These are phyloP conservation scores for Oehlia diaphana DNA, from an alignment of 192 early-diverging fungal genomes.

Conservation along the genomic window DNA sequence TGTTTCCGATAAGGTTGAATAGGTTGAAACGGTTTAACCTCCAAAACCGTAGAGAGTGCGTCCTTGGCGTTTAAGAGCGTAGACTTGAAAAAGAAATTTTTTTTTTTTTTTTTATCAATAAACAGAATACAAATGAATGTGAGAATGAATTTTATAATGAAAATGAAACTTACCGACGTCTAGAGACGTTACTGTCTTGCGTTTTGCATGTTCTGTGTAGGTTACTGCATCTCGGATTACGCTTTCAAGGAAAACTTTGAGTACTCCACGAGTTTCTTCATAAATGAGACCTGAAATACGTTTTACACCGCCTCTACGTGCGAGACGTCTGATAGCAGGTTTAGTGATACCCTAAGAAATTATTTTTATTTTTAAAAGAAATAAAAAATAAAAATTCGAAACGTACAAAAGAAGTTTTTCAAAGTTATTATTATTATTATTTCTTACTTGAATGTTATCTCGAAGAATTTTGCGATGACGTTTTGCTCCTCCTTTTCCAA, in stretches of 20 bases:
- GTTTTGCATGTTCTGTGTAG: constrained; percentile 98
- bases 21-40: constrained; percentile 38
- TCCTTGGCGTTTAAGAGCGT: constrained; percentile 97
- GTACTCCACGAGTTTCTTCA: constrained; percentile 96
- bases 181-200: constrained; percentile 99
- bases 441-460: constrained; percentile 62
- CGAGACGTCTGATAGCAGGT: constrained; percentile 87
- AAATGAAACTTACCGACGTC: constrained; percentile 64
- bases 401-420: background rate
- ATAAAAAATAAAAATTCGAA: background rate
- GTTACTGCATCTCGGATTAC: constrained; percentile 89
- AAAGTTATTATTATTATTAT: background rate
- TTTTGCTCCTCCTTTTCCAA: constrained; percentile 93
- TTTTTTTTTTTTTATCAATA: background rate
- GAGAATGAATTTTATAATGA: background rate
- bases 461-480: constrained; percentile 94
- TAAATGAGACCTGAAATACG: constrained; percentile 99
- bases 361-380: background rate
- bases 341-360: constrained; percentile 21
- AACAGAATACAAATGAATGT: background rate
- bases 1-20: background rate
- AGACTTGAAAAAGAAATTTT: constrained; percentile 54
- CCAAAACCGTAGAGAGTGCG: constrained; percentile 84
- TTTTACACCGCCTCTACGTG: constrained; percentile 99
- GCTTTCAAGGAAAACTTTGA: constrained; percentile 98